Evolutionary conservation across 768 basidiomycete genomes (phyloP), one percentile per base, ranked within the genome.

Genomic region (Dendrothele bispora): DNA sequence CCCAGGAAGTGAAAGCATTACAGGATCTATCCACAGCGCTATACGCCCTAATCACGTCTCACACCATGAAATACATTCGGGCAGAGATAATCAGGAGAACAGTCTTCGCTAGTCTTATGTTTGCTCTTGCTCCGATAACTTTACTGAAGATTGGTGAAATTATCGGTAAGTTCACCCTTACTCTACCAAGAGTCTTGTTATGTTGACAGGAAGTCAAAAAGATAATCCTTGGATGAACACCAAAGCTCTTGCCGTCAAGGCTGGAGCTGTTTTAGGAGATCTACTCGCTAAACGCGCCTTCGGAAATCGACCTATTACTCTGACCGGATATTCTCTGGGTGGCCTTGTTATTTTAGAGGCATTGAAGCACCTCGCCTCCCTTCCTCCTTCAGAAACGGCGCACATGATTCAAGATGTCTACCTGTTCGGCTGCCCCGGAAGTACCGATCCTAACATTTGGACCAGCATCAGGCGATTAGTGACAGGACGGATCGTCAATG

Each of bases 141-240:
- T 70, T 68, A 59, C 61, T 82, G 39, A 78, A 76, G 54, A 69
- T 82, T 34, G 78, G 75, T 6, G 69, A 76, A 52, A 74, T 82
- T 28, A 75, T 82, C 37, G 79, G 80, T 75, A 54, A 39, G 69
- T 59, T 15, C 17, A n/a, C n/a, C n/a, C n/a, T n/a, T n/a, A n/a
- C n/a, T n/a, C n/a, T n/a, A n/a, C n/a, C n/a, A n/a, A n/a, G n/a
- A n/a, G n/a, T n/a, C n/a, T n/a, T n/a, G n/a, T n/a, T n/a, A n/a
- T n/a, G n/a, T n/a, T n/a, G n/a, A n/a, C n/a, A n/a, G n/a, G n/a
- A n/a, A n/a, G n/a, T n/a, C n/a, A n/a, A n/a, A 27, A 34, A 80
- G 80, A 82, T 61, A 82, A 82, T 57, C 79, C 80, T 2, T 82
- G 79, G 79, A 75, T 76, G 74, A 78, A 78, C 55, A 69, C 78